These are phyloP conservation scores for Henckelia pumila DNA, from an alignment of 257 asterid species.

Conservation along the genomic window DNA sequence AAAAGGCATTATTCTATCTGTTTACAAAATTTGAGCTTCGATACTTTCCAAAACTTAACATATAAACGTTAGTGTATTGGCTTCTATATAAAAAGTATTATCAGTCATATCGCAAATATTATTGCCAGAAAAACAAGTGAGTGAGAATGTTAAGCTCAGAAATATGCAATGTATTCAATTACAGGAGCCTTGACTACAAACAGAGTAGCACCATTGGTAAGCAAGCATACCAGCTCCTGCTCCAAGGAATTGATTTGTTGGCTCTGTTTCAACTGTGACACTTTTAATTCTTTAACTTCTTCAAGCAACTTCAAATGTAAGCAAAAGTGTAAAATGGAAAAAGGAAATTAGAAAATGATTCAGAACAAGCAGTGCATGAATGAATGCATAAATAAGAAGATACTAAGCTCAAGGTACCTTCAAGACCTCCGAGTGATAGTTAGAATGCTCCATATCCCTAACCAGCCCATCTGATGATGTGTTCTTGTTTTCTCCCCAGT, in stretches of 20 bases:
- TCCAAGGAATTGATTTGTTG: slow-evolving; percentile 43
- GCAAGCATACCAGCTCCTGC: slow-evolving; percentile 51
- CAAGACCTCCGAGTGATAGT: slow-evolving; percentile 27
- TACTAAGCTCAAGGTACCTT: slow-evolving; percentile 34
- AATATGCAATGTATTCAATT: slow-evolving; percentile 5
- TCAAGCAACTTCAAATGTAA: slow-evolving; percentile 38
- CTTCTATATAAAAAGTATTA: too few relatives aligned
- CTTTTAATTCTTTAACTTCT: slow-evolving; percentile 48
- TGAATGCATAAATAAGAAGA: neutral
- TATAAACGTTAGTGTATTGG: too few relatives aligned
- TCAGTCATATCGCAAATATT: too few relatives aligned
- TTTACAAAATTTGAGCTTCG: too few relatives aligned
- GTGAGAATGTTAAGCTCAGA: neutral
- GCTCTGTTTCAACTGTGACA: slow-evolving; percentile 36
- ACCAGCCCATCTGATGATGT: slow-evolving; percentile 7
- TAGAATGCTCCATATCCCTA: slow-evolving; percentile 14
- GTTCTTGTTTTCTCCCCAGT: slow-evolving; percentile 25
- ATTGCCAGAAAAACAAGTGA: neutral
- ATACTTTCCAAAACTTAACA: too few relatives aligned
- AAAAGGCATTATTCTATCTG: too few relatives aligned
- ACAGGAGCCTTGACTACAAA: neutral
- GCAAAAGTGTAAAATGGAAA: slow-evolving; percentile 17
- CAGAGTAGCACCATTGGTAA: slow-evolving; percentile 6
- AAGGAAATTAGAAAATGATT: slow-evolving; percentile 5
- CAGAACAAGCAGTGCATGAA: neutral